Evolutionary conservation across 495 filamentous ascomycete genomes (phyloP).

Genomic region (Filosporella fistucella): DNA sequence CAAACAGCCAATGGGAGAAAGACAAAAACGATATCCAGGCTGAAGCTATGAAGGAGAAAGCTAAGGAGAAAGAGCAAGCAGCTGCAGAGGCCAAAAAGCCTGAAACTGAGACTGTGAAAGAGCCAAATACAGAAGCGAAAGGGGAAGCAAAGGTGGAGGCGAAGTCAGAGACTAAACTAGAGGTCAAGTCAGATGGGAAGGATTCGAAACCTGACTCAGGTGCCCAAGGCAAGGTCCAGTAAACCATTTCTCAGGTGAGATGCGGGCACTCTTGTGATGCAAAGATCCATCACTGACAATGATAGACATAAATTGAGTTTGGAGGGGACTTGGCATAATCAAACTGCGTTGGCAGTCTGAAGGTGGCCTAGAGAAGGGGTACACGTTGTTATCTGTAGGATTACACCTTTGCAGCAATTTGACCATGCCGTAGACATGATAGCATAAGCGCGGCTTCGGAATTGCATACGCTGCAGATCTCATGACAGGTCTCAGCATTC

Average conservation of each 20-base stretch:
- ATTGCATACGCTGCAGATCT: constrained; percentile 15
- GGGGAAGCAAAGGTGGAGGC: neutral
- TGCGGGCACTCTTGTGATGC: no score
- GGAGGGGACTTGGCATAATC: no score
- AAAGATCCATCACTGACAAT: no score
- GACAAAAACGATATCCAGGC: constrained; percentile 75
- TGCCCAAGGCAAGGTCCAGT: constrained; percentile 25
- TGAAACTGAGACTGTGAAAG: neutral
- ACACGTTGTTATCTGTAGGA: neutral
- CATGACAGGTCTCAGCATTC: constrained; percentile 9
- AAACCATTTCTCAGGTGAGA: neutral
- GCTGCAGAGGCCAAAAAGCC: neutral
- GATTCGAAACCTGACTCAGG: constrained; percentile 4
- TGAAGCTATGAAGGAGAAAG: constrained; percentile 41
- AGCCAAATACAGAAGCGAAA: constrained; percentile 4
- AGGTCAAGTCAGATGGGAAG: constrained; percentile 13
- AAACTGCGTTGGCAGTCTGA: no score
- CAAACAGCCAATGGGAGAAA: constrained; percentile 72
- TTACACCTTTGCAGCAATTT: constrained; percentile 4
- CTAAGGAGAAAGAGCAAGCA: constrained; percentile 12
- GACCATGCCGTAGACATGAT: neutral
- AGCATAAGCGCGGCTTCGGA: constrained; percentile 6
- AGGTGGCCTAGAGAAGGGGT: no score
- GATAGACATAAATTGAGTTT: no score
- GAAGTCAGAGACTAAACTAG: constrained; percentile 1